A percentile compares a stretch with the other conserved stretches of the same genome.
phyloP scores from a whole-genome alignment of 495 filamentous ascomycete genomes.

The Neurospora tetrasperma region DNA sequence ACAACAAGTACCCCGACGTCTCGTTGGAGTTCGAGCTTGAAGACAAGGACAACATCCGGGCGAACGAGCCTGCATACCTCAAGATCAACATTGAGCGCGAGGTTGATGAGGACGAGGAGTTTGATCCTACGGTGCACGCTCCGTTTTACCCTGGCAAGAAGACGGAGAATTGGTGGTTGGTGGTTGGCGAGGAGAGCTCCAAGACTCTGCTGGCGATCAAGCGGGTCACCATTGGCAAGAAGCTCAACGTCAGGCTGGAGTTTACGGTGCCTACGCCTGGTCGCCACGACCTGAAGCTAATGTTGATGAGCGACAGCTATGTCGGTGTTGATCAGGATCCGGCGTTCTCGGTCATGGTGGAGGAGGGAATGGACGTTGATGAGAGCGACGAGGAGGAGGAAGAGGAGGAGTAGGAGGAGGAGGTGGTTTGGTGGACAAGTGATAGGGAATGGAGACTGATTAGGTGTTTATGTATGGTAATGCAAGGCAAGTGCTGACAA shows the following conservation, averaged over 20 bases:
- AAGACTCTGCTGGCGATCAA: slow-evolving; percentile 88
- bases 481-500: neutral
- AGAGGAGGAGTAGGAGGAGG: no score
- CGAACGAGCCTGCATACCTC: slow-evolving; percentile 73
- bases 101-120: slow-evolving; percentile 59
- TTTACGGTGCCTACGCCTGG: slow-evolving; percentile 80
- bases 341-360: slow-evolving; percentile 70
- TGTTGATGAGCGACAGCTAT: slow-evolving; percentile 96
- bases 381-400: slow-evolving; percentile 69
- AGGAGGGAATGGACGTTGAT: slow-evolving; percentile 92
- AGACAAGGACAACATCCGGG: slow-evolving; percentile 65
- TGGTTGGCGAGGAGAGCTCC: slow-evolving; percentile 83
- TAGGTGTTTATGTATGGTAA: neutral
- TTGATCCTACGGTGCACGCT: slow-evolving; percentile 80
- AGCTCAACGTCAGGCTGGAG: slow-evolving; percentile 70
- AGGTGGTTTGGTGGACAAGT: slow-evolving; percentile 8
- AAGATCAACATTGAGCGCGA: slow-evolving; percentile 83
- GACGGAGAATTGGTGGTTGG: slow-evolving; percentile 96
- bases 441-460: slow-evolving; percentile 3
- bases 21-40: slow-evolving; percentile 82
- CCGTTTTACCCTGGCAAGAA: slow-evolving; percentile 90
- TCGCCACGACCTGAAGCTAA: slow-evolving; percentile 79
- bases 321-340: slow-evolving; percentile 95
- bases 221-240: slow-evolving; percentile 73
- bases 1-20: slow-evolving; percentile 88